These are phyloP conservation scores for Malus asiatica DNA, from an alignment of 306 rosid species.

Conservation along the genomic window DNA sequence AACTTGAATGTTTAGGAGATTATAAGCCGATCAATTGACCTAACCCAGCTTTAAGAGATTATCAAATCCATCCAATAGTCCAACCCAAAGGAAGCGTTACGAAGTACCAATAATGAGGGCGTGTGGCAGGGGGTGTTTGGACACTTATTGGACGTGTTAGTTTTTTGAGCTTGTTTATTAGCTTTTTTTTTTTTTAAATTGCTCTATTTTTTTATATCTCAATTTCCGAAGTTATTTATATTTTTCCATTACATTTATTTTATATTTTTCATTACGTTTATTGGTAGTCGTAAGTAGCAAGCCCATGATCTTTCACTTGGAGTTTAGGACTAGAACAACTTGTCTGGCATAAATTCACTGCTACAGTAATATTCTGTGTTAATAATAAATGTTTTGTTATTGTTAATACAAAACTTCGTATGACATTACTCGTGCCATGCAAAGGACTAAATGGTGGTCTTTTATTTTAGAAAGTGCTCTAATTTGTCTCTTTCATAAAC, in stretches of 20 bases:
- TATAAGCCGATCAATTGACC: background rate
- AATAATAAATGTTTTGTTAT: too few relatives aligned
- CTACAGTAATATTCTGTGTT: too few relatives aligned
- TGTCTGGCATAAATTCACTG: too few relatives aligned
- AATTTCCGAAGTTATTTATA: background rate
- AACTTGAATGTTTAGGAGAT: background rate
- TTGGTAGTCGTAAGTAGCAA: background rate
- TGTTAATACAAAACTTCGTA: too few relatives aligned
- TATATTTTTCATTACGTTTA: background rate
- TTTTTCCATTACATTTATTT: background rate
- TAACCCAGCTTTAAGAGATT: background rate
- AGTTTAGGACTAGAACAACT: background rate
- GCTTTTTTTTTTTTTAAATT: background rate
- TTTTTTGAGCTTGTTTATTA: background rate
- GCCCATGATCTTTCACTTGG: background rate
- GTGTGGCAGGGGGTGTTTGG: background rate
- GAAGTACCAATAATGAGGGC: background rate
- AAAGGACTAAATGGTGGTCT: too few relatives aligned
- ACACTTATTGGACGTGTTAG: background rate
- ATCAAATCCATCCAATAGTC: background rate
- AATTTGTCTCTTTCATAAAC: too few relatives aligned
- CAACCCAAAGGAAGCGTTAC: background rate
- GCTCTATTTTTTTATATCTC: too few relatives aligned
- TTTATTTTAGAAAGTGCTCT: too few relatives aligned
- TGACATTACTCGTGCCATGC: too few relatives aligned